phyloP scores from a whole-genome alignment of 2,329 filamentous ascomycete species.

The Fusarium sp. region DNA sequence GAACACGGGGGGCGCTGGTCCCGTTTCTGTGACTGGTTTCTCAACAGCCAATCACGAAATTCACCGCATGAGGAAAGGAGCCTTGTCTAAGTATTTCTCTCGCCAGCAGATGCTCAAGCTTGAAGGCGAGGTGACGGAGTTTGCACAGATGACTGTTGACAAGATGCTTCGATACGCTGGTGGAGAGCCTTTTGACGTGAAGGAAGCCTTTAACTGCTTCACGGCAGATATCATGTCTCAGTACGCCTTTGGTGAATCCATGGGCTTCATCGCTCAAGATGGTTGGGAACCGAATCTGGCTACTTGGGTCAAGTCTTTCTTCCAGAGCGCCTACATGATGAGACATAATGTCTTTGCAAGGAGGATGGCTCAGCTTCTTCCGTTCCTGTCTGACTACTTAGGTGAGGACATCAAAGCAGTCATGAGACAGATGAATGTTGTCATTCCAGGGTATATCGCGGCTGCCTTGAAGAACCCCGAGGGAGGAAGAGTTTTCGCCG shows the following conservation, averaged over 20 bases:
- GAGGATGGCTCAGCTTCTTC: constrained; percentile 23
- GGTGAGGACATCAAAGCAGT: constrained; percentile 25
- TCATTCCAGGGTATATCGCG: constrained; percentile 17
- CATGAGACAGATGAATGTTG: constrained; percentile 28
- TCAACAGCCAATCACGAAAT: constrained; percentile 44
- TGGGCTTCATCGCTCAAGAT: constrained; percentile 44
- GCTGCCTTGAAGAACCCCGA: constrained; percentile 14
- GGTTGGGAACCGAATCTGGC: constrained; percentile 51
- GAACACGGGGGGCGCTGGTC: constrained; percentile 20
- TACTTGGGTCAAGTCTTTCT: constrained; percentile 47
- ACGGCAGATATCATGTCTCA: constrained; percentile 51
- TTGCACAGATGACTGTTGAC: constrained; percentile 39
- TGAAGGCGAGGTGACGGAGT: constrained; percentile 40
- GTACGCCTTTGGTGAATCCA: constrained; percentile 50
- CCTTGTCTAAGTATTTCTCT: constrained; percentile 48
- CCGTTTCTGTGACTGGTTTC: constrained; percentile 16
- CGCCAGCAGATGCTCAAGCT: constrained; percentile 44
- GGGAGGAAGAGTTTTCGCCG: constrained; percentile 24
- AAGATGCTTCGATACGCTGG: constrained; percentile 44
- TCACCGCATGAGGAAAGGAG: constrained; percentile 45
- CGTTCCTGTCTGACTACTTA: constrained; percentile 16
- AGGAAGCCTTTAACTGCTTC: constrained; percentile 51
- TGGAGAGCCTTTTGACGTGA: constrained; percentile 45
- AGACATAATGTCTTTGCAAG: constrained; percentile 44
- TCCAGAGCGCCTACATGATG: constrained; percentile 47